phyloP scores from a whole-genome alignment of 2,329 filamentous ascomycete species.

The Chrysoporthe puriensis region DNA sequence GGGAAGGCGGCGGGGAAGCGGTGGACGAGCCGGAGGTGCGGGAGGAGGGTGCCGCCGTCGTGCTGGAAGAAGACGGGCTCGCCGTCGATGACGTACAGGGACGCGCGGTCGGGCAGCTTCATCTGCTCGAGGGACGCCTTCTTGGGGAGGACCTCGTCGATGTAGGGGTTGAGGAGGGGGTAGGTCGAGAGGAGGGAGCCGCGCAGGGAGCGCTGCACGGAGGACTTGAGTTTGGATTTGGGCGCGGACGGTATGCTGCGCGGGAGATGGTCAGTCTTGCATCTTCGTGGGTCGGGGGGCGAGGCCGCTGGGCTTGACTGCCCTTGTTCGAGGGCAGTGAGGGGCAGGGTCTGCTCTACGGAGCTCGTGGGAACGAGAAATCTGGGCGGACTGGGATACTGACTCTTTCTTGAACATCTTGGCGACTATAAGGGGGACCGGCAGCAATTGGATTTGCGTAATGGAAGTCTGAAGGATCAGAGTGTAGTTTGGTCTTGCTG shows the following conservation, averaged over 20 bases:
- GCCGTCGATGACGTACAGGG: slow-evolving; percentile 80
- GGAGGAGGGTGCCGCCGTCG: slow-evolving; percentile 70
- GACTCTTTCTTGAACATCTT: slow-evolving; percentile 96
- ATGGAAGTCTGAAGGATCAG: not conserved
- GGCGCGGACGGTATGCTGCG: slow-evolving; percentile 73
- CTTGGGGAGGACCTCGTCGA: slow-evolving; percentile 94
- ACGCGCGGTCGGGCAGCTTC: slow-evolving; percentile 89
- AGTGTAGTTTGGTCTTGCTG: not conserved
- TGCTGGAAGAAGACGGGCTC: slow-evolving; percentile 92
- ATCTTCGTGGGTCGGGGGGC: not conserved
- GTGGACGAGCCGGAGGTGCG: slow-evolving; percentile 88
- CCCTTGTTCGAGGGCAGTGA: not conserved
- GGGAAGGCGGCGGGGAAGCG: slow-evolving; percentile 84
- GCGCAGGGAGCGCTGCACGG: slow-evolving; percentile 85
- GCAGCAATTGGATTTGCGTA: not conserved
- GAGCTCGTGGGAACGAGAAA: not conserved
- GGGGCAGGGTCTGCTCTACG: not conserved
- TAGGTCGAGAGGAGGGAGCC: slow-evolving; percentile 82
- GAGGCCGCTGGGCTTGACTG: not conserved
- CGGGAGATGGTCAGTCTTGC: slow-evolving; percentile 30
- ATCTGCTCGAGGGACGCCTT: slow-evolving; percentile 88
- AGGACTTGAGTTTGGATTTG: slow-evolving; percentile 97
- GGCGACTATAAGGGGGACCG: slow-evolving; percentile 30
- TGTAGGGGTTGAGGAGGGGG: slow-evolving; percentile 81
- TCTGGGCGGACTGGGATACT: slow-evolving; percentile 36